A percentile compares a stretch with the other conserved stretches of the same genome.
These are phyloP conservation scores for Puccinia horiana DNA, from an alignment of 1,284 basidiomycete species.

Conservation along the genomic window DNA sequence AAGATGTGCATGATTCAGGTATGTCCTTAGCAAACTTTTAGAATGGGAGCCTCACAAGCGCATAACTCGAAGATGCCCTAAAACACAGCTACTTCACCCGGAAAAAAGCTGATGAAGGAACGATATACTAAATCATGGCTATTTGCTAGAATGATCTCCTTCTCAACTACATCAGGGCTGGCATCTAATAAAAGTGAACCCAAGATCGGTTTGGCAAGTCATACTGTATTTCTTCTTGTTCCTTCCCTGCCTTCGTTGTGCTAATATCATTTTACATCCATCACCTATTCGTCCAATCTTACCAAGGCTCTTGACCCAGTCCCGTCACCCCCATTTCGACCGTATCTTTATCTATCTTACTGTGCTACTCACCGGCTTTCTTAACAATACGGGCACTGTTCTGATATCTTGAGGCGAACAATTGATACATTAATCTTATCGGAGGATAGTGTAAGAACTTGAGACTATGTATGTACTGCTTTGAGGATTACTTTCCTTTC, in stretches of 20 bases:
- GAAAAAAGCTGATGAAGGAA: conserved; percentile 49
- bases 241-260: conserved; percentile 19
- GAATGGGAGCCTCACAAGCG: conserved; percentile 87
- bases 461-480: too few relatives aligned
- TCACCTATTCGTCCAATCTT: conserved; percentile 19
- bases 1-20: conserved; percentile 71
- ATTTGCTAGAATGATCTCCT: conserved; percentile 8
- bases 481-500: too few relatives aligned
- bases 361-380: not conserved
- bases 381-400: too few relatives aligned
- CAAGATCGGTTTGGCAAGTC: conserved; percentile 18
- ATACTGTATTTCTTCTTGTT: conserved; percentile 25
- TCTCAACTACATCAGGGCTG: not conserved
- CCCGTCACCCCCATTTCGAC: too few relatives aligned
- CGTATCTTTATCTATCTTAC: not conserved
- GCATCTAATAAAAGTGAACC: conserved; percentile 1
- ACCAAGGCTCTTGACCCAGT: not conserved
- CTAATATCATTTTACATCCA: not conserved
- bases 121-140: conserved; percentile 24
- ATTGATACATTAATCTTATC: too few relatives aligned
- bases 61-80: conserved; percentile 80
- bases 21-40: conserved; percentile 81
- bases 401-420: too few relatives aligned
- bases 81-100: conserved; percentile 75
- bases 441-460: too few relatives aligned